Evolutionary conservation across 2,329 filamentous ascomycete genomes (phyloP), one percentile per base, ranked within the genome.

Genomic region (Colletotrichum cuscutae): DNA sequence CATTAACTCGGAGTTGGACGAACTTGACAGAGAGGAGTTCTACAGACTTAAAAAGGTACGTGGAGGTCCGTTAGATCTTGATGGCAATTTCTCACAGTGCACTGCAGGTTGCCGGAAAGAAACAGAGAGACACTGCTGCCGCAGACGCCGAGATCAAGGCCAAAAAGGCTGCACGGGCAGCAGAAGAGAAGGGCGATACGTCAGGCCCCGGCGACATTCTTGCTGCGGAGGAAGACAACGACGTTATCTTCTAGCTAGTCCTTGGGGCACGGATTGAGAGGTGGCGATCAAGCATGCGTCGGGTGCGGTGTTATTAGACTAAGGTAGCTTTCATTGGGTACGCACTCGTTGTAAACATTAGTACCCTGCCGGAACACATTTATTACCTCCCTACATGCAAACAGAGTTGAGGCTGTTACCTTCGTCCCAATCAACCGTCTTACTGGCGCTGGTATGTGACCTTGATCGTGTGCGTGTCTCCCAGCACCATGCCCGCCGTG

Each of bases 1-100:
- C 80, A 98, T 98, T 88, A 98, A 98, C 85, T 98, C 96, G 1
- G 97, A 99, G 82, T 90, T 99, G 19, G 97, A 99, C 81, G 97
- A 99, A 85, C 88, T 99, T 63, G 97, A 98, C 84, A 91, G 97
- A 87, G 97, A 98, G 82, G 97, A 99, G 82, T 99, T 99, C 83
- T 99, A 98, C 85, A 89, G 97, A 76, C 85, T 99, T 80, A 99
- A 99, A 86, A 99, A 99, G 88, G 85, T 79, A 74, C 57, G 76
- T 24, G 7, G 3, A 6, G 22, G 22, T 19, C 42, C 24, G 13
- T 13, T 12, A 5, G 9, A 13, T n/a, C 26, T n/a, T 24, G 11
- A 11, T 13, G 30, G 30, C 11, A 3, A 22, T 42, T 57, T 37
- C 54, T 66, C 19, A 75, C 58, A 30, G 19, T 12, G 19, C 24